These are phyloP conservation scores for Verticillium nonalfalfae DNA, from an alignment of 2,329 filamentous ascomycete species.

Conservation along the genomic window DNA sequence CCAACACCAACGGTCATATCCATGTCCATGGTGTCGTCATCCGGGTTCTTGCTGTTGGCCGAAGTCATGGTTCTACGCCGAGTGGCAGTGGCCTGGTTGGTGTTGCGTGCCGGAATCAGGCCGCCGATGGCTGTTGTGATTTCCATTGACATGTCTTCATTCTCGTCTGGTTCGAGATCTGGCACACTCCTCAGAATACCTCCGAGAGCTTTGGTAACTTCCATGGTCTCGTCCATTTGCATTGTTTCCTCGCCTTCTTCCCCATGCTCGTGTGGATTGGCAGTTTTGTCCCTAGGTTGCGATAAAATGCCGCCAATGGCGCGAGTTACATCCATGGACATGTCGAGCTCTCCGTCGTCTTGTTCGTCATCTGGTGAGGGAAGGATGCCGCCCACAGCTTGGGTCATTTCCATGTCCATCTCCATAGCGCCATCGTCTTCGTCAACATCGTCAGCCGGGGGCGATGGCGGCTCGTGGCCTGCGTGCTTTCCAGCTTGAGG, in stretches of 20 bases:
- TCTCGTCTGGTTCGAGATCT: slow-evolving; percentile 30
- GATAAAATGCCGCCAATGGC: slow-evolving; percentile 72
- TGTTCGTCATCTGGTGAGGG: slow-evolving; percentile 44
- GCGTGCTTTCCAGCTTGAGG: slow-evolving; percentile 5
- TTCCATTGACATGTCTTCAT: slow-evolving; percentile 76
- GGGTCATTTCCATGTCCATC: slow-evolving; percentile 52
- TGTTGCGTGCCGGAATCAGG: slow-evolving; percentile 31
- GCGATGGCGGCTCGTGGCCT: background rate
- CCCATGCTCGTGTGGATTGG: background rate
- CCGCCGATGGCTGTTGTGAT: slow-evolving; percentile 61
- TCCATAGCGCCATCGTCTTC: slow-evolving; percentile 35
- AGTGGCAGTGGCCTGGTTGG: slow-evolving; percentile 1
- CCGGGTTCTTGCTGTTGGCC: slow-evolving; percentile 35
- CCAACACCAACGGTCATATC: slow-evolving; percentile 48
- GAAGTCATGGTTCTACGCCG: slow-evolving; percentile 22
- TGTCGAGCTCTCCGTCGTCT: slow-evolving; percentile 59
- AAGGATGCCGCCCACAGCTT: slow-evolving; percentile 48
- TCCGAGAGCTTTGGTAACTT: slow-evolving; percentile 74
- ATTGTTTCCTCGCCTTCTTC: background rate
- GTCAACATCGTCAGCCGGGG: slow-evolving; percentile 3
- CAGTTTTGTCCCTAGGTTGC: background rate
- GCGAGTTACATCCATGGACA: slow-evolving; percentile 92
- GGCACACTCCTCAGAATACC: slow-evolving; percentile 43
- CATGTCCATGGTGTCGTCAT: slow-evolving; percentile 50
- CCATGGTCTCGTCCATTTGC: slow-evolving; percentile 68